Evolutionary conservation across 23 red algal genomes (phyloP), one percentile per base, ranked within the genome.

Genomic region (Gracilaria vermiculophylla): DNA sequence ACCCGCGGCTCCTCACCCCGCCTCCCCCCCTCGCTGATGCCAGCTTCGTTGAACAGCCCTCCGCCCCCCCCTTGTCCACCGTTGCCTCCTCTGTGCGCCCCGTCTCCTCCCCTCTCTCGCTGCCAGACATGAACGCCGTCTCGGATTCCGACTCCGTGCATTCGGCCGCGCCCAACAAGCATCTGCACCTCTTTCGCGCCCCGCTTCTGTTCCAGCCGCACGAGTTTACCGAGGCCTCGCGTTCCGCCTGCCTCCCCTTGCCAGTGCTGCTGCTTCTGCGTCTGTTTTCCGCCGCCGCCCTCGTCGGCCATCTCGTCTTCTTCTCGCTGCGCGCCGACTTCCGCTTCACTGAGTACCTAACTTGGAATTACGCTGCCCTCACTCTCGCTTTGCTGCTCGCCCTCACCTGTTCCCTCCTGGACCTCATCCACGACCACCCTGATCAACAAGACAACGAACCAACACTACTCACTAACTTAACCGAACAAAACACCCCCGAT

Each of bases 251-350:
- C 47, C 58, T 85, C 8, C 81, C 81, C 10, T 4, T 66, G n/a
- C 17, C n/a, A 42, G 58, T 57, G 0, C 15, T 85, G 5, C 47
- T 85, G 8, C 62, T 85, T 0, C 33, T 73, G 8, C 81, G 81
- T 20, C 62, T 85, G 40, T 58, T 66, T 37, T 35, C 64, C 20
- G 58, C 35, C 47, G 58, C 81, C 37, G 29, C 64, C 43, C 81
- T 85, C 43, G 61, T 85, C 12, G 48, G 58, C 27, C 81, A 85
- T 29, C 47, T 85, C 61, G 81, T 85, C 81, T 85, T 70, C 48
- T 85, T 85, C 29, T 53, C 81, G 33, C 61, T 85, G 58, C 47
- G 31, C 19, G 39, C 41, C 62, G 81, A 69, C 20, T 85, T 85
- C 62, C 33, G 17, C 45, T 55, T 51, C 20, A 62, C 57, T 43